Base-by-base conservation (phyloP, 2,329 filamentous ascomycete species). In the Trichoderma gracile region DNA sequence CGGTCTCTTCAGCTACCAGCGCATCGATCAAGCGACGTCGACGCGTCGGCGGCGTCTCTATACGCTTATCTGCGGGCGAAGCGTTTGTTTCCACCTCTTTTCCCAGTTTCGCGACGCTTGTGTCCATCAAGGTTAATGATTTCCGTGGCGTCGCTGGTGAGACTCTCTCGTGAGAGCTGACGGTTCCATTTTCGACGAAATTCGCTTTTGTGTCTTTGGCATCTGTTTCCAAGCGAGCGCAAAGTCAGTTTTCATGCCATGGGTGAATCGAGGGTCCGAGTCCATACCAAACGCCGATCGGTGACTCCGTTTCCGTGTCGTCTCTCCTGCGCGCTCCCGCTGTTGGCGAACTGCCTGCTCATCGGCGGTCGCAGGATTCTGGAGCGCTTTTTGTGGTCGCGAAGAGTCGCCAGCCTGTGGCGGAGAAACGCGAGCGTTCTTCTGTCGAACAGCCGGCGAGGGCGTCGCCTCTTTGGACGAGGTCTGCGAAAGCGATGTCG, bases 21-120 rank as follows among this genome's bases (percentile, higher is more conserved):
- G 65, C 65, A 65, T 66, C 65, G 14, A 66, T 66, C 21, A 66
- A 50, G 21, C 65, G 61, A 6, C 61, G 60, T 40, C 65, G 60
- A 49, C 53, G 52, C 42, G 53, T 55, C 50, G 52, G 54, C 2
- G 62, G 53, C 17, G 55, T 64, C 9, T 62, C 59, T 38, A 19
- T 19, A 3, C 19, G 42, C 38, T 50, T 53, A 4, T 30, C 53
- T 25, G 27, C 38, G 43, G 3, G 14, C 3, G 42, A 38, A 21
- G 4, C 1, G 6, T 54, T 25, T 6, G 19, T 15, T 7, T 46
- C 49, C 17, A 6, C 17, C 9, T 46, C 59, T 23, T 38, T 46
- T n/a, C 3, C 40, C 27, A 38, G 23, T 8, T 33, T 19, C 12
- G 42, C 17, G 30, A 23, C 38, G 23, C 40, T 21, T 19, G 38